phyloP scores from a whole-genome alignment of 2,329 filamentous ascomycete genomes.

The Macrophomina phaseolina region DNA sequence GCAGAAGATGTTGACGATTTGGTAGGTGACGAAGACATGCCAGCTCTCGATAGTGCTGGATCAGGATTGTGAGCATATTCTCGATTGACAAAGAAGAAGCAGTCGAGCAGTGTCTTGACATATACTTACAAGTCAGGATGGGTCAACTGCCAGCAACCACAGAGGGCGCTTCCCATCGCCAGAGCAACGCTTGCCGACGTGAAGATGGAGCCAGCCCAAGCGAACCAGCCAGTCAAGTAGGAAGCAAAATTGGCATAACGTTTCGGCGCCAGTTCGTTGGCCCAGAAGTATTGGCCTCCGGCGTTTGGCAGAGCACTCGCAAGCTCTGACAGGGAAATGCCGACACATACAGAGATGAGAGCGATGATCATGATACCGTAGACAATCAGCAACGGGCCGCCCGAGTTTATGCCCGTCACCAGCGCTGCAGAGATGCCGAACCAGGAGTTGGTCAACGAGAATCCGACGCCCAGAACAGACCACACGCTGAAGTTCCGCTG shows the following conservation, averaged over 20 bases:
- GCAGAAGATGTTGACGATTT: conserved; percentile 55
- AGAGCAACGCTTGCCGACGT: conserved; percentile 60
- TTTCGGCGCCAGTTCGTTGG: conserved; percentile 54
- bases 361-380: conserved; percentile 57
- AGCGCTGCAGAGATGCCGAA: conserved; percentile 57
- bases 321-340: conserved; percentile 53
- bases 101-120: neutral
- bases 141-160: conserved; percentile 59
- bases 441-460: conserved; percentile 59
- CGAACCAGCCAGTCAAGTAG: conserved; percentile 58
- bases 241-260: conserved; percentile 53
- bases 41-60: conserved; percentile 41
- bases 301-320: conserved; percentile 58
- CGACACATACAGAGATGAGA: conserved; percentile 54
- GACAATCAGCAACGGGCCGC: conserved; percentile 55
- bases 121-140: conserved; percentile 59
- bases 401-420: conserved; percentile 58
- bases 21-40: conserved; percentile 52
- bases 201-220: conserved; percentile 61
- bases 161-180: conserved; percentile 53
- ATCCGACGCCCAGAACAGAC: conserved; percentile 57
- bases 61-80: neutral
- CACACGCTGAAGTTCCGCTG: conserved; percentile 56
- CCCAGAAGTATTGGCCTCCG: conserved; percentile 60
- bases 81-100: neutral